phyloP scores from a whole-genome alignment of 371 early-diverging fungal species.

The Syncephalastrum sp. region DNA sequence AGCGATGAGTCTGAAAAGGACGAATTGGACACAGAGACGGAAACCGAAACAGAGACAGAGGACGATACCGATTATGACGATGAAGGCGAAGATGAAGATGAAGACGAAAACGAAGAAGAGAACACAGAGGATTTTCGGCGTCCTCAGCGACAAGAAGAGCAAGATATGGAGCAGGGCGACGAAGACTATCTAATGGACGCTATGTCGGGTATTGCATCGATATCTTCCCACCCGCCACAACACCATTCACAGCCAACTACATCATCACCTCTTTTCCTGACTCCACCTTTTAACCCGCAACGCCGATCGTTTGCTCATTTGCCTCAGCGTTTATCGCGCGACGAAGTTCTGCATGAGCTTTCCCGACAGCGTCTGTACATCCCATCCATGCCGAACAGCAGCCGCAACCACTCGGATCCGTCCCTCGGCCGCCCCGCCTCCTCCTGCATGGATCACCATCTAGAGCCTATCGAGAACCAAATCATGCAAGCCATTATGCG shows the following conservation, averaged over 20 bases:
- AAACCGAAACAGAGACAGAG: slow-evolving; percentile 4
- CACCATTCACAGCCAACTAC: not conserved
- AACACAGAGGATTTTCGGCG: not conserved
- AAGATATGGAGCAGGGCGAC: not conserved
- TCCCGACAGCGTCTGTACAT: not conserved
- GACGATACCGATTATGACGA: not conserved
- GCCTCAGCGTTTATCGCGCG: slow-evolving; percentile 2
- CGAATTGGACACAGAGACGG: slow-evolving; percentile 6
- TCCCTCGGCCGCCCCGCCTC: not conserved
- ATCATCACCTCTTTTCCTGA: not conserved
- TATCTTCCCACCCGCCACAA: slow-evolving; percentile 1
- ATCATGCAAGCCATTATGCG: slow-evolving; percentile 12
- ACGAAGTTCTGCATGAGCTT: slow-evolving; percentile 7
- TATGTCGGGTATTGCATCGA: too few relatives aligned
- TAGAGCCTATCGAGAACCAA: slow-evolving; percentile 11
- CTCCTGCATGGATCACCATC: not conserved
- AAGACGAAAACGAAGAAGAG: not conserved
- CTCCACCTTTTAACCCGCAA: not conserved
- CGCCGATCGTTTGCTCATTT: not conserved
- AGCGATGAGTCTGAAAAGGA: slow-evolving; percentile 6
- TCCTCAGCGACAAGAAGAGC: not conserved
- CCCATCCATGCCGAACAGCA: not conserved
- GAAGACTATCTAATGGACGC: too few relatives aligned
- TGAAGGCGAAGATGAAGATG: slow-evolving; percentile 3
- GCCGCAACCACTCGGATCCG: not conserved